phyloP scores from a whole-genome alignment of 768 basidiomycete species.

The Boletus rubropictus region DNA sequence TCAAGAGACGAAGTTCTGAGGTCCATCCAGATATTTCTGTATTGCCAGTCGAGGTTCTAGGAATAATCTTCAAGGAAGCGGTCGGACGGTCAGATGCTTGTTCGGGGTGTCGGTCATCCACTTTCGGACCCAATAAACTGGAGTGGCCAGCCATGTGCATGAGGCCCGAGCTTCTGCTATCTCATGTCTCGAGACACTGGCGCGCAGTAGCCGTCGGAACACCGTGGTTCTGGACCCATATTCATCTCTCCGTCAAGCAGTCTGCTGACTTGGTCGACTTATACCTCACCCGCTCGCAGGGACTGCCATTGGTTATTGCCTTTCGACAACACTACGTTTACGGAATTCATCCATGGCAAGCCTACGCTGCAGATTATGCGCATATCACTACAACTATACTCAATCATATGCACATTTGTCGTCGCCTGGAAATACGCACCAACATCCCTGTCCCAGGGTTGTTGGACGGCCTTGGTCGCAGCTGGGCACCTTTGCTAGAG shows the following conservation, averaged over 20 bases:
- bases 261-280: slow-evolving; percentile 23
- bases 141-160: slow-evolving; percentile 9
- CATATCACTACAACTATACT: slow-evolving; percentile 25
- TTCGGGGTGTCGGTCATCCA: slow-evolving; percentile 1
- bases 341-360: slow-evolving; percentile 16
- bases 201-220: slow-evolving; percentile 34
- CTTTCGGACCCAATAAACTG: neutral
- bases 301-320: slow-evolving; percentile 17
- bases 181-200: slow-evolving; percentile 41
- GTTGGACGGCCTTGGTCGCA: slow-evolving; percentile 18
- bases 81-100: slow-evolving; percentile 2
- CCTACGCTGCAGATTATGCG: slow-evolving; percentile 17
- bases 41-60: slow-evolving; percentile 25
- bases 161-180: slow-evolving; percentile 32
- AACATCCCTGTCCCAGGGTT: slow-evolving; percentile 23
- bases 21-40: slow-evolving; percentile 10
- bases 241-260: slow-evolving; percentile 24
- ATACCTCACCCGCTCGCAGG: slow-evolving; percentile 25
- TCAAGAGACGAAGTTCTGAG: slow-evolving; percentile 4
- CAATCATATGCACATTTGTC: slow-evolving; percentile 23
- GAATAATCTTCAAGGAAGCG: slow-evolving; percentile 23
- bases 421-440: slow-evolving; percentile 23
- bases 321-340: slow-evolving; percentile 23
- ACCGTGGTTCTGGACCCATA: slow-evolving; percentile 37
- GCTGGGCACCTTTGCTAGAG: slow-evolving; percentile 22